phyloP scores from a whole-genome alignment of 257 asterid genomes.

The Solanum megistacrolobum region DNA sequence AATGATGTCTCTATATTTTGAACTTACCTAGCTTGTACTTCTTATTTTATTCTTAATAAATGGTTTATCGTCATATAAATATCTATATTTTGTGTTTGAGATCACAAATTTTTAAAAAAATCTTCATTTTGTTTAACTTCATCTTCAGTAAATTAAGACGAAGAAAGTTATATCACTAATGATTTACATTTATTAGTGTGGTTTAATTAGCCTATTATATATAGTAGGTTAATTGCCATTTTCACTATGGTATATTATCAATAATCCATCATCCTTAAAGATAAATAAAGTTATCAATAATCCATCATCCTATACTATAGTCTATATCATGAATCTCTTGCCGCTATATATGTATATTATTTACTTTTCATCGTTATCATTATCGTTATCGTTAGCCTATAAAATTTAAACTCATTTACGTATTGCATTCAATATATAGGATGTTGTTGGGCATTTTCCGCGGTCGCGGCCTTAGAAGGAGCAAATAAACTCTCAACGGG shows the following conservation, averaged over 20 bases:
- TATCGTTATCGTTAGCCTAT: not conserved
- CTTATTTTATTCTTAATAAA: too few species aligned
- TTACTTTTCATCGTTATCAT: not conserved
- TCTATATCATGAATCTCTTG: not conserved
- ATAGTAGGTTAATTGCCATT: not conserved
- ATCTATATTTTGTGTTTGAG: too few species aligned
- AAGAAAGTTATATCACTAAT: not conserved
- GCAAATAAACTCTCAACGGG: not conserved
- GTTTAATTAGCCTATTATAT: not conserved
- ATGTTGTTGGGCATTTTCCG: constrained; percentile 12
- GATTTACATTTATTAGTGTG: not conserved
- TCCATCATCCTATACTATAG: too few species aligned
- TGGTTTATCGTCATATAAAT: accelerated
- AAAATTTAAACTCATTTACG: not conserved
- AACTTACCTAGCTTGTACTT: not conserved
- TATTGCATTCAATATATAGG: not conserved
- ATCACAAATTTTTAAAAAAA: not conserved
- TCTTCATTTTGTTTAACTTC: too few species aligned
- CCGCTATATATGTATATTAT: not conserved
- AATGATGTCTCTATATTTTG: not conserved
- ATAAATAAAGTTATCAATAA: too few species aligned
- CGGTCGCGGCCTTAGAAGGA: constrained; percentile 6
- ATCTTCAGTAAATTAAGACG: not conserved
- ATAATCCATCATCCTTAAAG: not conserved
- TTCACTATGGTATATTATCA: not conserved